Conservation (phyloP, 768 basidiomycete species). For the Xerocomellus chrysenteron region DNA sequence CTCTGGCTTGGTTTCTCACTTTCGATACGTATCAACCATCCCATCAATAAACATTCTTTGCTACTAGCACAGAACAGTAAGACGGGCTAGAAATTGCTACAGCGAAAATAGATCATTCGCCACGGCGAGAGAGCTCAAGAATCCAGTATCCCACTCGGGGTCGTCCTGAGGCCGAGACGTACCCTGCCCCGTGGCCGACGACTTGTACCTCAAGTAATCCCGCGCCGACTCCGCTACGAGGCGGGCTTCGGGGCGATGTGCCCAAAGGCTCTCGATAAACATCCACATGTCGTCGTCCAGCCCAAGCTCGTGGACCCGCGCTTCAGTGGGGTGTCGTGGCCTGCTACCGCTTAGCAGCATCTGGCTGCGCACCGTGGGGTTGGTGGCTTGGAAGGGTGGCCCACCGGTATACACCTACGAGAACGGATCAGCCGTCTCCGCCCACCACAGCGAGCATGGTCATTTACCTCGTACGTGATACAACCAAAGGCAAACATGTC, state of each 20-base stretch:
- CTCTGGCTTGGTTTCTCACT: background rate
- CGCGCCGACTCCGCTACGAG: constrained; percentile 24
- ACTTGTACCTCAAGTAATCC: constrained; percentile 22
- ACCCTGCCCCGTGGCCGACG: background rate
- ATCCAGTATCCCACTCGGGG: constrained; percentile 25
- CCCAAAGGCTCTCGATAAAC: constrained; percentile 31
- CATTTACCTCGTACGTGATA: constrained; percentile 34
- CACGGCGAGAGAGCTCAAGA: constrained; percentile 15
- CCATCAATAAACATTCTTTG: background rate
- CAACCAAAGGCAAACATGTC: constrained; percentile 38
- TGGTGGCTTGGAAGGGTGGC: constrained; percentile 24
- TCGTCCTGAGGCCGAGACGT: constrained; percentile 9
- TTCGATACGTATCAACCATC: background rate
- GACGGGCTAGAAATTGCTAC: background rate
- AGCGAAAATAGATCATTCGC: constrained; percentile 15
- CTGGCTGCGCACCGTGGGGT: constrained; percentile 17
- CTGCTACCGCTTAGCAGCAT: constrained; percentile 12
- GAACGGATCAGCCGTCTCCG: background rate
- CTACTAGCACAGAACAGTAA: background rate
- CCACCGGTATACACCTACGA: constrained; percentile 29
- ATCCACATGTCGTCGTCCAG: constrained; percentile 33
- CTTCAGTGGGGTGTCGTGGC: constrained; percentile 19
- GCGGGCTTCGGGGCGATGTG: constrained; percentile 25
- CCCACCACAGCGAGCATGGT: background rate
- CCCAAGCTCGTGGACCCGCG: constrained; percentile 14